These are phyloP conservation scores for Kazachstania sp. DNA, from an alignment of 1,139 yeast species.

Conservation along the genomic window DNA sequence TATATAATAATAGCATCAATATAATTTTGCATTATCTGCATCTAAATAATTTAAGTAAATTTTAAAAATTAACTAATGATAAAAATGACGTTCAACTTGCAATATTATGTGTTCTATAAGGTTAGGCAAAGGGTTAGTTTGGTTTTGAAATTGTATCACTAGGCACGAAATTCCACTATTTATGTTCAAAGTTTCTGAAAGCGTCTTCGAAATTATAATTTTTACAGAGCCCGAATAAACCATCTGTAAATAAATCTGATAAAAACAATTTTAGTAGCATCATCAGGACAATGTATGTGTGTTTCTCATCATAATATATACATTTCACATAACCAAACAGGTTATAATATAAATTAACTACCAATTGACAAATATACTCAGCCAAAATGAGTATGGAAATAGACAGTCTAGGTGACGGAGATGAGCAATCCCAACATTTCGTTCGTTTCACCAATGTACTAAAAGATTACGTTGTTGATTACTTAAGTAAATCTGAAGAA, in stretches of 20 bases:
- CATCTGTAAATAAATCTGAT: background rate
- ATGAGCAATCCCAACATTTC: slow-evolving; percentile 10
- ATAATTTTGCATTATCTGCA: background rate
- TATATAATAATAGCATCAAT: background rate
- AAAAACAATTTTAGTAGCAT: background rate
- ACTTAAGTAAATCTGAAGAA: slow-evolving; percentile 18
- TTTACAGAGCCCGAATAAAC: background rate
- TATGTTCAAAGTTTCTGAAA: background rate
- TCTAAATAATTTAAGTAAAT: background rate
- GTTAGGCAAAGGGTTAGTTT: too few relatives aligned
- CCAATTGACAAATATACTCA: too few relatives aligned
- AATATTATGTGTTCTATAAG: too few relatives aligned
- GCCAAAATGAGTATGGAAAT: background rate
- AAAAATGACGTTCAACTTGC: background rate
- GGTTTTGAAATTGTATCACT: background rate
- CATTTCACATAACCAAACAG: too few relatives aligned
- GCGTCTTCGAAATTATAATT: background rate
- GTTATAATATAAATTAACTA: too few relatives aligned
- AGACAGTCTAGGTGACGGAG: background rate
- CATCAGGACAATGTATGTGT: background rate
- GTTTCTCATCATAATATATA: background rate
- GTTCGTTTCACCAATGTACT: slow-evolving; percentile 44
- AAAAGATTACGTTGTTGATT: slow-evolving; percentile 37
- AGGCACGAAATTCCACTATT: background rate
- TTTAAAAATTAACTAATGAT: background rate